Evolutionary conservation across 1,284 basidiomycete species (phyloP), one percentile per base, ranked within the genome.

Genomic region (Gomphus sp.): DNA sequence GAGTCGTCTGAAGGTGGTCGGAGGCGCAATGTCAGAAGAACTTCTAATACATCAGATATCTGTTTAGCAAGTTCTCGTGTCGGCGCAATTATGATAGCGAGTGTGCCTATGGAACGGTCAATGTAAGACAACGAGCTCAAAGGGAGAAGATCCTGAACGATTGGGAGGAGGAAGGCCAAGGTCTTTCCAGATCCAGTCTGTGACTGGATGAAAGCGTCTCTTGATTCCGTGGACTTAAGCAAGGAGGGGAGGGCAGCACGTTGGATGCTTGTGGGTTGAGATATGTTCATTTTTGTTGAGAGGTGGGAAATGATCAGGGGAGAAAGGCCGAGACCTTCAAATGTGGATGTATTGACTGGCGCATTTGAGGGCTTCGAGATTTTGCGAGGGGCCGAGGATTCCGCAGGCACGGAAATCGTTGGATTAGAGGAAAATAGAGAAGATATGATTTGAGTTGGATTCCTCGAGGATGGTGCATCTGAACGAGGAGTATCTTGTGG

Each of bases 171-270:
- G 74, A 92, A 99, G 3, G 96, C 84, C 25, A 99, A 76, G 0
- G 96, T 99, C 75, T 99, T 99, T 66, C 97, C 97, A 0, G 95
- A 98, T 61, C 97, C 97, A 0, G 97, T 99, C 70, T 99, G 96
- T 4, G 93, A 92, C 70, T 98, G 95, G 57, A 99, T 90, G 69
- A 99, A 94, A 14, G 93, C 83, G 71, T 99, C 97, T 59, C 89
- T 79, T 51, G 73, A 65, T 0, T 77, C 70, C 2, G 72, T 61
- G 2, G 72, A 67, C 11, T 76, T 73, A 1, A 94, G 75, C 50
- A 98, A 79, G 45, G 84, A 76, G 4, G 92, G 87, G 18, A 99
- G 76, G 1, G 89, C 82, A 9, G 86, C 82, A 62, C 89, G 81
- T 73, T 99, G 96, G 63, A 98, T 95, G 6, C 90, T 86, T 0